Evolutionary conservation across 2,329 filamentous ascomycete genomes (phyloP).

Genomic region (Fusarium euwallaceae): DNA sequence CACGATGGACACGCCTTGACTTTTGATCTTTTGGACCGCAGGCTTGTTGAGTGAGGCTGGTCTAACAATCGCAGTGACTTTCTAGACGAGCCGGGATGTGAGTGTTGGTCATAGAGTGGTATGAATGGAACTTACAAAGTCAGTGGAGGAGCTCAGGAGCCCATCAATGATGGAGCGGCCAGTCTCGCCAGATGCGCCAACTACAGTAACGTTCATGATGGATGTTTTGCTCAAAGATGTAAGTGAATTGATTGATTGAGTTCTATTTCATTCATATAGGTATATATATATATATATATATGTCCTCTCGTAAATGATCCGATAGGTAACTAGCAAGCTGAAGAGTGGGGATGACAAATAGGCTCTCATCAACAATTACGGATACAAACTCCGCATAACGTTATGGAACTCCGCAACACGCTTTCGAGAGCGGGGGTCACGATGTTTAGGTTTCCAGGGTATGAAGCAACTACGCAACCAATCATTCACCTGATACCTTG

Average conservation of each 20-base stretch:
- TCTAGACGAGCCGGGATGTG: not conserved
- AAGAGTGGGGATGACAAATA: not conserved
- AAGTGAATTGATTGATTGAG: not conserved
- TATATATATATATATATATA: not conserved
- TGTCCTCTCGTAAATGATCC: too few relatives aligned
- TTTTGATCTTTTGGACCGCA: constrained; percentile 14
- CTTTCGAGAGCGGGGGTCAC: not conserved
- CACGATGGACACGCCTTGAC: constrained; percentile 22
- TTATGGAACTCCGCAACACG: not conserved
- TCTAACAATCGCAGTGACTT: constrained; percentile 29
- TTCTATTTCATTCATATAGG: too few relatives aligned
- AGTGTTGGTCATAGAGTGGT: too few relatives aligned
- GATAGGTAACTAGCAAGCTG: too few relatives aligned
- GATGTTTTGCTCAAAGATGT: not conserved
- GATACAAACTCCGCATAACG: not conserved
- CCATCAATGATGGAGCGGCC: constrained; percentile 30
- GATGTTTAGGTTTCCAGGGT: not conserved
- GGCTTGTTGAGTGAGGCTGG: constrained; percentile 33
- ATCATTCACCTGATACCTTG: too few relatives aligned
- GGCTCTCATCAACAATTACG: not conserved
- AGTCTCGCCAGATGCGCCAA: constrained; percentile 36
- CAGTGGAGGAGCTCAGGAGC: constrained; percentile 11
- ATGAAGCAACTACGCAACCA: not conserved
- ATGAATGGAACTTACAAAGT: constrained; percentile 20
- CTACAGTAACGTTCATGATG: constrained; percentile 35